These are phyloP conservation scores for Rutstroemia sp. DNA, from an alignment of 2,329 filamentous ascomycete genomes.

Conservation along the genomic window DNA sequence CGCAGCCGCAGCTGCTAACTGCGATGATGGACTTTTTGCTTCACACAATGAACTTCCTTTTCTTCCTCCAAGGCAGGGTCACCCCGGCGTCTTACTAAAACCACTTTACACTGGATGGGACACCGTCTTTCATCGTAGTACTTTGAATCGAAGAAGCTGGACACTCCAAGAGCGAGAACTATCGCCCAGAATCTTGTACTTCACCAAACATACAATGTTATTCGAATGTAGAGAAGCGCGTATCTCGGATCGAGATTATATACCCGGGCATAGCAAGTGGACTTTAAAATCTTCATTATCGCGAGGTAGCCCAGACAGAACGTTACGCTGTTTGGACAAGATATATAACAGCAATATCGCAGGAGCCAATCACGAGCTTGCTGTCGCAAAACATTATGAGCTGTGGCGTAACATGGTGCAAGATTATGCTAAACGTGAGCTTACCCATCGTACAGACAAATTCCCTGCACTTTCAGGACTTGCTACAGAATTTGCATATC, in stretches of 20 bases:
- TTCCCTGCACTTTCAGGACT: constrained; percentile 11
- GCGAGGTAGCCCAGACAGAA: background rate
- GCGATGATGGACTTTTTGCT: constrained; percentile 1
- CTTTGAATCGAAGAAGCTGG: constrained; percentile 16
- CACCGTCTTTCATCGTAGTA: background rate
- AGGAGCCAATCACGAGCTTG: background rate
- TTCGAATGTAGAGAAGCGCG: constrained; percentile 7
- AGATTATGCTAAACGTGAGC: constrained; percentile 9
- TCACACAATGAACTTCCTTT: constrained; percentile 1
- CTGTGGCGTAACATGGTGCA: constrained; percentile 9
- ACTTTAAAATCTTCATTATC: background rate
- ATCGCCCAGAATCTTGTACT: constrained; percentile 11
- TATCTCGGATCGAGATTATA: background rate
- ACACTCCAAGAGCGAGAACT: constrained; percentile 13
- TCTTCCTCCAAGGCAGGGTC: background rate
- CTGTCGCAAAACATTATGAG: background rate
- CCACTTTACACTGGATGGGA: background rate
- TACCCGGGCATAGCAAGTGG: background rate
- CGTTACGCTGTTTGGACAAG: constrained; percentile 5
- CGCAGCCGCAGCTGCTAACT: constrained; percentile 7
- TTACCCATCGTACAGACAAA: constrained; percentile 6
- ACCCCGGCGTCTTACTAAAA: background rate
- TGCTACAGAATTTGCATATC: constrained; percentile 1
- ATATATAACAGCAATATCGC: background rate
- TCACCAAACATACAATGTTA: constrained; percentile 13